phyloP scores from a whole-genome alignment of 192 early-diverging fungal species.

The Endogone sp. region DNA sequence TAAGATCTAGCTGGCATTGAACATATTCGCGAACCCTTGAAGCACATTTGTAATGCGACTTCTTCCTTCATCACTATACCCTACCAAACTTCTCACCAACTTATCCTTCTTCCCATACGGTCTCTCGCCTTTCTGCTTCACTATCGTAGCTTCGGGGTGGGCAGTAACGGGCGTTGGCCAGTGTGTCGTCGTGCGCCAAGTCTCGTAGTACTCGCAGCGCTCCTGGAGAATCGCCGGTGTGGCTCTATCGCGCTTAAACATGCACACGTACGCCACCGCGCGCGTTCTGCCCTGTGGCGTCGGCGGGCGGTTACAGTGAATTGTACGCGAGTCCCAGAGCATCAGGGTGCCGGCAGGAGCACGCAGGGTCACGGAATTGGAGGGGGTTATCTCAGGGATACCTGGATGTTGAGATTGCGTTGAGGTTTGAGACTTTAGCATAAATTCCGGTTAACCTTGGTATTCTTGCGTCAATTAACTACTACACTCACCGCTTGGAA shows the following conservation, averaged over 20 bases:
- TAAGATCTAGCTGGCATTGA: too few species aligned
- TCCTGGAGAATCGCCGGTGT: background rate
- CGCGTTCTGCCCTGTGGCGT: slow-evolving; percentile 10
- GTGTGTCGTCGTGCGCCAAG: slow-evolving; percentile 14
- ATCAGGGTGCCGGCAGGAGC: slow-evolving; percentile 16
- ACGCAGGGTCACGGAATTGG: slow-evolving; percentile 10
- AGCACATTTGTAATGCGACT: too few species aligned
- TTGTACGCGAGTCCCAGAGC: slow-evolving; percentile 20
- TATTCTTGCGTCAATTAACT: background rate
- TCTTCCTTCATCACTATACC: too few species aligned
- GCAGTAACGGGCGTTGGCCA: slow-evolving; percentile 14
- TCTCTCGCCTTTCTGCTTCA: background rate
- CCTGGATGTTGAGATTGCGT: background rate
- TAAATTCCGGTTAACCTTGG: background rate
- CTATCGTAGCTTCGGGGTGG: background rate
- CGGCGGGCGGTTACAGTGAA: slow-evolving; percentile 21
- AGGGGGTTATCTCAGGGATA: slow-evolving; percentile 9
- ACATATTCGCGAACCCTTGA: too few species aligned
- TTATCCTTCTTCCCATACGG: slow-evolving; percentile 11
- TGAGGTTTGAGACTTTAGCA: too few species aligned
- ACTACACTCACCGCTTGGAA: background rate
- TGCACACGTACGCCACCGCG: slow-evolving; percentile 19
- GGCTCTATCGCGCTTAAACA: slow-evolving; percentile 8
- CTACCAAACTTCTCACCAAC: slow-evolving; percentile 16
- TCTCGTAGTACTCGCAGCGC: slow-evolving; percentile 7